phyloP scores from a whole-genome alignment of 2,329 filamentous ascomycete genomes.

The Fusarium dlaminii region DNA sequence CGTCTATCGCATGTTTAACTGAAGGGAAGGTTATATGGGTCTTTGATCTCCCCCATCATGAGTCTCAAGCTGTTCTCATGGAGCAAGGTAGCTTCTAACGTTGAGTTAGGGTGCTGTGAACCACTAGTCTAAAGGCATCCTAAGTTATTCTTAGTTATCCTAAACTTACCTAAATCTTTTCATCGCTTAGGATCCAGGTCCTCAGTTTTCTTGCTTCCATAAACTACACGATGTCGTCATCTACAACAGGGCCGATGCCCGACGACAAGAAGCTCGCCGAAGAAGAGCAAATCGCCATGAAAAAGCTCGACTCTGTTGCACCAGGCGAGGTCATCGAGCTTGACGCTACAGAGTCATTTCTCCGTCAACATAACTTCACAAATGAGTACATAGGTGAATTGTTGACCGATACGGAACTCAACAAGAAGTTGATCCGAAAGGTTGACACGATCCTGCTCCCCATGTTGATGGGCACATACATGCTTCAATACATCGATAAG shows the following conservation, averaged over 20 bases:
- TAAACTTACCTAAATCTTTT: neutral
- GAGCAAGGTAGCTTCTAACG: neutral
- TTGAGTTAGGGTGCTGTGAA: too few species aligned
- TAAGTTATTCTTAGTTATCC: neutral
- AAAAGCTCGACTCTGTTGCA: conserved; percentile 24
- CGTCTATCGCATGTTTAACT: neutral
- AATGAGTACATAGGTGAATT: conserved; percentile 35
- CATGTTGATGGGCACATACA: conserved; percentile 58
- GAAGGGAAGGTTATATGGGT: neutral
- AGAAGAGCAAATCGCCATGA: conserved; percentile 27
- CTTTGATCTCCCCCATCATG: neutral
- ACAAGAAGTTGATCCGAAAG: conserved; percentile 46
- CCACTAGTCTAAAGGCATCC: neutral
- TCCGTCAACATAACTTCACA: conserved; percentile 34
- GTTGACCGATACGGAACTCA: conserved; percentile 13
- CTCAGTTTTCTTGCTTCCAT: too few species aligned
- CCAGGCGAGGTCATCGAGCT: conserved; percentile 27
- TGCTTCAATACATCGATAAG: conserved; percentile 67
- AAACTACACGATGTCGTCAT: conserved; percentile 10
- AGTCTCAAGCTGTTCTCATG: too few species aligned
- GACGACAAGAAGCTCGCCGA: neutral
- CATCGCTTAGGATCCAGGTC: neutral
- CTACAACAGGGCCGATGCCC: neutral
- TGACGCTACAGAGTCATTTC: conserved; percentile 31
- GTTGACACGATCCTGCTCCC: conserved; percentile 62